Conservation (phyloP, 1,284 basidiomycete species). For the Marasmius fiardii region DNA sequence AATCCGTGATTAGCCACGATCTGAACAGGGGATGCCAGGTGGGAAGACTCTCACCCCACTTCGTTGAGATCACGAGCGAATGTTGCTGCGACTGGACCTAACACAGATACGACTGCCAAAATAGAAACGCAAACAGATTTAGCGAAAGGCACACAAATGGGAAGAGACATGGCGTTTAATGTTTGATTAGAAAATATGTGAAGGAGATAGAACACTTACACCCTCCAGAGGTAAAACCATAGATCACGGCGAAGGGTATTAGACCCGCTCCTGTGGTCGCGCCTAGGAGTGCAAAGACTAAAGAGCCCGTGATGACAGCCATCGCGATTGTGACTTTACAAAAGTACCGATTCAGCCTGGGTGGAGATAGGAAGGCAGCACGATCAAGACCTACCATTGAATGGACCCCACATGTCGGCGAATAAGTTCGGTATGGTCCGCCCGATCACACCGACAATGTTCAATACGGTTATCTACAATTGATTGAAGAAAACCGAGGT, state of each 20-base stretch:
- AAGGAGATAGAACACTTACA: constrained; percentile 5
- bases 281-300: constrained; percentile 24
- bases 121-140: background rate
- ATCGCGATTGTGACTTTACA: constrained; percentile 17
- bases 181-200: background rate
- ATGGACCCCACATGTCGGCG: constrained; percentile 32
- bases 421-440: constrained; percentile 36
- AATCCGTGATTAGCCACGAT: background rate
- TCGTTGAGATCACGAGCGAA: constrained; percentile 18
- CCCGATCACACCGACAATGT: constrained; percentile 34
- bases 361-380: background rate
- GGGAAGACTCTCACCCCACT: constrained; percentile 16
- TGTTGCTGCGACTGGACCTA: constrained; percentile 16
- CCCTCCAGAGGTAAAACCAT: constrained; percentile 26
- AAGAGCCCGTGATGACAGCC: constrained; percentile 13
- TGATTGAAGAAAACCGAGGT: background rate
- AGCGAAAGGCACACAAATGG: background rate
- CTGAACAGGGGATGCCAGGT: background rate
- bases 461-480: constrained; percentile 36
- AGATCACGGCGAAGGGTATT: constrained; percentile 24
- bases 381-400: constrained; percentile 28
- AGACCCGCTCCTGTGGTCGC: constrained; percentile 18
- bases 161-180: background rate
- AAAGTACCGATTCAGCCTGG: background rate
- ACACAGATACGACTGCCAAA: constrained; percentile 14